Evolutionary conservation across 495 filamentous ascomycete species (phyloP).

Genomic region (Chaetomium tenue): DNA sequence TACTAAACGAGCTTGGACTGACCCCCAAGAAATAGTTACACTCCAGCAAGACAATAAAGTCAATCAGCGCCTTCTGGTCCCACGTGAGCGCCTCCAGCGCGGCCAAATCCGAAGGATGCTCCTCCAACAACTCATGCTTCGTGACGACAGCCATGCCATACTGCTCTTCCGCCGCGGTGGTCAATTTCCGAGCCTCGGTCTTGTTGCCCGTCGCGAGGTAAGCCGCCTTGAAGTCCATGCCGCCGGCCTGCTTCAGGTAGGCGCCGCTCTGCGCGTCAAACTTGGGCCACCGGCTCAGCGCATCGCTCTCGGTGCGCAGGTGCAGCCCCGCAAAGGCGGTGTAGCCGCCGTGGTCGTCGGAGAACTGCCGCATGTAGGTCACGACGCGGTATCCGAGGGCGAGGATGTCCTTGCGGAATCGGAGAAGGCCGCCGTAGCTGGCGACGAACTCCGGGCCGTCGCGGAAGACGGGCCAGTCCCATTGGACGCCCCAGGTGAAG

Average conservation of each 20-base stretch:
- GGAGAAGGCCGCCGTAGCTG: conserved; percentile 43
- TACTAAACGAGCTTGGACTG: conserved; percentile 48
- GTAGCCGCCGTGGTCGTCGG: conserved; percentile 19
- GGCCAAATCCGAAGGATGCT: conserved; percentile 29
- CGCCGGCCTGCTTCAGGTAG: conserved; percentile 35
- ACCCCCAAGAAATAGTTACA: conserved; percentile 45
- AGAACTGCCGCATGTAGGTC: conserved; percentile 33
- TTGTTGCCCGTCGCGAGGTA: conserved; percentile 46
- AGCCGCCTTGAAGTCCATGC: conserved; percentile 34
- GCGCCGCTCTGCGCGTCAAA: conserved; percentile 42
- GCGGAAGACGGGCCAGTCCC: conserved; percentile 45
- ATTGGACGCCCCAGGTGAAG: conserved; percentile 48
- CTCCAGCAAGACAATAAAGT: conserved; percentile 42
- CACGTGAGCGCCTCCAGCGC: conserved; percentile 40
- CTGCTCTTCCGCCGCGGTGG: neutral
- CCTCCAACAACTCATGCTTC: conserved; percentile 38
- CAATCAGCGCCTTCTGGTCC: conserved; percentile 48
- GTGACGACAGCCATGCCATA: conserved; percentile 34
- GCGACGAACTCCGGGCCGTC: conserved; percentile 46
- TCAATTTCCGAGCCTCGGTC: conserved; percentile 39
- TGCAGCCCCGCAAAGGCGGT: conserved; percentile 39
- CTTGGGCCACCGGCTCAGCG: conserved; percentile 42
- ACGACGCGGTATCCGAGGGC: conserved; percentile 33
- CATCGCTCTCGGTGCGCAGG: conserved; percentile 45
- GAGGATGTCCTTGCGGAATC: conserved; percentile 41